Conservation (phyloP, 2,329 filamentous ascomycete species). For the Nemania sp. region DNA sequence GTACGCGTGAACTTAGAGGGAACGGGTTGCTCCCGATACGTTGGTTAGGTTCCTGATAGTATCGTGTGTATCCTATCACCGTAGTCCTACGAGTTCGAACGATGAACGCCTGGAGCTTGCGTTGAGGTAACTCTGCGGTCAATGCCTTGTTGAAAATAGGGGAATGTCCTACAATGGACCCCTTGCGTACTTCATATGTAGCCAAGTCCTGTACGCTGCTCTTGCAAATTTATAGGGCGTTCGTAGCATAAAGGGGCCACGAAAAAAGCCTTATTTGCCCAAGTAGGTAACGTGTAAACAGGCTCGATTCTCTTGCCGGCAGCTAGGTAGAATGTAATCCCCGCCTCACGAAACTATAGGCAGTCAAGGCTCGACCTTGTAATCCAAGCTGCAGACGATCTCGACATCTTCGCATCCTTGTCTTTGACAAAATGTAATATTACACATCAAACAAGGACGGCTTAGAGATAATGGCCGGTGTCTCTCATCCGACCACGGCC, state of each 20-base stretch:
- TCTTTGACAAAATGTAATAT: slow-evolving; percentile 18
- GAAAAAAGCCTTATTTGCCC: slow-evolving; percentile 1
- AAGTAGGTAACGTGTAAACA: slow-evolving; percentile 17
- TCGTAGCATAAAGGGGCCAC: background rate
- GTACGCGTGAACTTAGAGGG: slow-evolving; percentile 18
- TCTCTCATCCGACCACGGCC: slow-evolving; percentile 36
- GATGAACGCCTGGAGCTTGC: background rate
- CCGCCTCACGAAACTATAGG: slow-evolving; percentile 6
- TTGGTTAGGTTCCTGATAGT: slow-evolving; percentile 9
- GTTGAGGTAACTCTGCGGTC: slow-evolving; percentile 6
- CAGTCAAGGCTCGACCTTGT: slow-evolving; percentile 12
- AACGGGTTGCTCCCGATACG: slow-evolving; percentile 35
- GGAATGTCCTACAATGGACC: slow-evolving; percentile 10
- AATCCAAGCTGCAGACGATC: slow-evolving; percentile 9
- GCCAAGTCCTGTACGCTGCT: background rate
- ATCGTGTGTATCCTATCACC: slow-evolving; percentile 8
- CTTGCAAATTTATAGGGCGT: background rate
- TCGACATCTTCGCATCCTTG: slow-evolving; percentile 18
- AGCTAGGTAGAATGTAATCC: slow-evolving; percentile 10
- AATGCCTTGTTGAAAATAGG: background rate
- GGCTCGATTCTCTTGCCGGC: slow-evolving; percentile 4
- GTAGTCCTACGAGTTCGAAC: slow-evolving; percentile 1
- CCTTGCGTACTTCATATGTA: slow-evolving; percentile 21
- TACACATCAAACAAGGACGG: slow-evolving; percentile 7
- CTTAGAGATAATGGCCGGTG: slow-evolving; percentile 14